A percentile compares a stretch with the other conserved stretches of the same genome.
These are phyloP conservation scores for Sarocladiaceae sp. DNA, from an alignment of 2,329 filamentous ascomycete species.

Conservation along the genomic window DNA sequence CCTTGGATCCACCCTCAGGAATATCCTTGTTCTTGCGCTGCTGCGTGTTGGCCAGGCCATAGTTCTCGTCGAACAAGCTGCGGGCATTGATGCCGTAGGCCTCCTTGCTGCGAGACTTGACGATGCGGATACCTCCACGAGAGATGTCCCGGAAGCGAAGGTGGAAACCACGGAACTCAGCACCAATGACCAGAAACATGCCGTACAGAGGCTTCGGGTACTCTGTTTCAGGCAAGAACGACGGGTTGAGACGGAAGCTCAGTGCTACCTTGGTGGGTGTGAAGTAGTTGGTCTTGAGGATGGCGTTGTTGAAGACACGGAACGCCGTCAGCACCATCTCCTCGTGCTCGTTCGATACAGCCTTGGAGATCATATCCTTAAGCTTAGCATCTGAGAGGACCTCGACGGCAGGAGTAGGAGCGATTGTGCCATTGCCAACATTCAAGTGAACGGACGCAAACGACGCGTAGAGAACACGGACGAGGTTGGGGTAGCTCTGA, in stretches of 20 bases:
- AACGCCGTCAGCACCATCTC: constrained; percentile 98
- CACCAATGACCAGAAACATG: constrained; percentile 98
- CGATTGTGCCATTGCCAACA: constrained; percentile 43
- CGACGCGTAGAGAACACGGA: constrained; percentile 81
- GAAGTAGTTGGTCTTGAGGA: constrained; percentile 96
- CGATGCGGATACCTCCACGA: constrained; percentile 94
- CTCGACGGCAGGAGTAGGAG: constrained; percentile 52
- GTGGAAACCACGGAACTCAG: constrained; percentile 95
- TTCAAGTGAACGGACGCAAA: constrained; percentile 82
- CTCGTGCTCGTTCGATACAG: constrained; percentile 88
- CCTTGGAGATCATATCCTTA: constrained; percentile 67
- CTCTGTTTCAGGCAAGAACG: constrained; percentile 83
- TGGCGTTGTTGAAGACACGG: constrained; percentile 86
- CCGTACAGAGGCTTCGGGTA: constrained; percentile 92
- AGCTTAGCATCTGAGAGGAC: constrained; percentile 71
- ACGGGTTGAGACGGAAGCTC: constrained; percentile 87
- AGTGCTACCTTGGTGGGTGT: constrained; percentile 97
- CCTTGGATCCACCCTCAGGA: constrained; percentile 95
- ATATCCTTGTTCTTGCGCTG: constrained; percentile 99
- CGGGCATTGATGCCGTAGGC: constrained; percentile 94
- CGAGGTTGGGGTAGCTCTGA: constrained; percentile 77
- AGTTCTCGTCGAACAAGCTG: constrained; percentile 97
- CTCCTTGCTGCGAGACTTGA: constrained; percentile 95
- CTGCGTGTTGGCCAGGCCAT: constrained; percentile 95
- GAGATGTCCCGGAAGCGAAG: constrained; percentile 92